Evolutionary conservation across 768 basidiomycete genomes (phyloP), one percentile per base, ranked within the genome.

Genomic region (Collybiopsis luxurians): DNA sequence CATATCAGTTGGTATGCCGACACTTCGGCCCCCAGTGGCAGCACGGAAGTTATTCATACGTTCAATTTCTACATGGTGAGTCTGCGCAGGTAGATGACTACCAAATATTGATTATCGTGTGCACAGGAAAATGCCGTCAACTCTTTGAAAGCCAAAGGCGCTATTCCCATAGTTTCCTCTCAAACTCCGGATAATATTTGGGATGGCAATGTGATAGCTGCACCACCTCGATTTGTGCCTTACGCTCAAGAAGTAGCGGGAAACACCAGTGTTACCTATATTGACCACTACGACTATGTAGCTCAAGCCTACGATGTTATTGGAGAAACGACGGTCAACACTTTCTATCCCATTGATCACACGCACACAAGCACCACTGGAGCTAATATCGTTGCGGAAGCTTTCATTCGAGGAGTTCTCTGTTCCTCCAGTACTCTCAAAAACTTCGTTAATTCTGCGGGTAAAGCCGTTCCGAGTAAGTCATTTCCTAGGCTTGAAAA

Each of bases 101-200:
- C n/a, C n/a, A n/a, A 34, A 34, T 34, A 5, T 34, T 34, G 31
- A 34, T 13, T 5, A 13, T 34, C 5, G 13, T 34, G 31, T 34
- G 31, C 31, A 13, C 5, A 34, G 31, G 31, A 76, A 60, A 75
- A 78, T 56, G 78, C 77, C 0, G 70, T 75, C 49, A 73, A 67
- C 34, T 60, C 73, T 9, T 62, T 80, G 46, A 68, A 74, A 60
- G 69, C 75, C 0, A 80, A 80, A 63, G 80, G 80, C 17, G 78
- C 73, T 31, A 77, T 72, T 27, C 72, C 75, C 28, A 79, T 82
- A 54, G 66, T 81, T 10, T 76, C 77, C 12, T 75, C 78, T 2
- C 77, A 77, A 57, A 81, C 80, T 2, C 80, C 80, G 6, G 66
- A 72, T 59, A 77, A 81, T 62, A 69, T 69, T 30, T 82, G 76